These are phyloP conservation scores for Manihot esculenta DNA, from an alignment of 441 rosid species.

Conservation along the genomic window DNA sequence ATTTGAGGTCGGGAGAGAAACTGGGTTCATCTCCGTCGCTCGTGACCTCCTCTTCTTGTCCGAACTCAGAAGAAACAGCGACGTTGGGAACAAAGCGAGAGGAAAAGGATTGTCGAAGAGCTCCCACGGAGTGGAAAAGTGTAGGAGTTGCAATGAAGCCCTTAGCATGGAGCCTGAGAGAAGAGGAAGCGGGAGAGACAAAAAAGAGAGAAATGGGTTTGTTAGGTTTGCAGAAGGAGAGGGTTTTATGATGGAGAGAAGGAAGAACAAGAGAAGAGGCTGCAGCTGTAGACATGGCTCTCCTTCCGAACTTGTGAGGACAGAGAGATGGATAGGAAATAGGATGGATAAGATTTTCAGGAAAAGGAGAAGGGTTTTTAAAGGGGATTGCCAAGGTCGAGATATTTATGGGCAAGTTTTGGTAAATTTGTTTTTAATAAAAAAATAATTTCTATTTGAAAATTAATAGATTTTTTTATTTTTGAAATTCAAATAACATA, in stretches of 20 bases:
- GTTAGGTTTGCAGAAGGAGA: constrained; percentile 35
- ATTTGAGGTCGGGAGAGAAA: constrained; percentile 70
- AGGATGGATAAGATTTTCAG: constrained; percentile 13
- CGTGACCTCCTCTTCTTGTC: constrained; percentile 61
- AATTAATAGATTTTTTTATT: no score
- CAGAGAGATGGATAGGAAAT: constrained; percentile 23
- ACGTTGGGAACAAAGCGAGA: constrained; percentile 56
- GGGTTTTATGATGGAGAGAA: constrained; percentile 49
- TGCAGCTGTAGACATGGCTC: constrained; percentile 57
- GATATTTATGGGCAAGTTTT: constrained; percentile 5
- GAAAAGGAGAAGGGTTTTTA: background rate
- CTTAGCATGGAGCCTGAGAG: constrained; percentile 36
- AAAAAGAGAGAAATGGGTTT: constrained; percentile 41
- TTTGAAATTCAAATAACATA: no score
- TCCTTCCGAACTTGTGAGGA: background rate
- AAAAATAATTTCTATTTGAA: no score
- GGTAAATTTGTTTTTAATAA: background rate
- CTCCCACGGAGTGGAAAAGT: constrained; percentile 30
- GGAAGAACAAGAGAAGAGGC: constrained; percentile 63
- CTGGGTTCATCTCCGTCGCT: constrained; percentile 43
- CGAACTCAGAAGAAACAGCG: constrained; percentile 63
- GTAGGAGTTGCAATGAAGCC: constrained; percentile 27
- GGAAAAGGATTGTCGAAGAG: constrained; percentile 12
- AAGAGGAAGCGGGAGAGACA: constrained; percentile 31
- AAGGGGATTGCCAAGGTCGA: no score